Conservation (phyloP, 192 early-diverging fungal genomes). For the Rhizophagus prolifer region DNA sequence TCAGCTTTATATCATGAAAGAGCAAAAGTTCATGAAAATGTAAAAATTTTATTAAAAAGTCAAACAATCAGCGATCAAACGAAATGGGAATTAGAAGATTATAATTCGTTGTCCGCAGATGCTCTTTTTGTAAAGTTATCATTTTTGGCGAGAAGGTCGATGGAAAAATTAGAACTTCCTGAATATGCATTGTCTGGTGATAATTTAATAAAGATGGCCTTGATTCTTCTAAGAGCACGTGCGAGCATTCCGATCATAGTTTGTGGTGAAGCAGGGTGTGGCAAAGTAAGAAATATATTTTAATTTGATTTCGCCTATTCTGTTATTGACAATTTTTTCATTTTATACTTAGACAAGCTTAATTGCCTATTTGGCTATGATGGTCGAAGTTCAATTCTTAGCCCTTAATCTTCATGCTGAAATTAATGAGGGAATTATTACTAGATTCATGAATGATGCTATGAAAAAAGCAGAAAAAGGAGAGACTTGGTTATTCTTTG, state of each 20-base stretch:
- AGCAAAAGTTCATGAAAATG: not conserved
- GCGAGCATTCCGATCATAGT: slow-evolving; percentile 7
- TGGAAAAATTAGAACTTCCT: not conserved
- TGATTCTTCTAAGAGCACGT: not conserved
- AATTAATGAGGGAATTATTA: not conserved
- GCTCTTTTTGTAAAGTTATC: not conserved
- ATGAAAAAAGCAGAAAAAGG: not conserved
- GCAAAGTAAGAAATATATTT: not conserved
- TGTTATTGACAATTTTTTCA: not conserved
- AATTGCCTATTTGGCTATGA: not conserved
- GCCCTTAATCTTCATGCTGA: not conserved
- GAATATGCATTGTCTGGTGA: not conserved
- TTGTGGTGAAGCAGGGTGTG: not conserved
- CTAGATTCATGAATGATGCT: not conserved
- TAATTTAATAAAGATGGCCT: slow-evolving; percentile 26
- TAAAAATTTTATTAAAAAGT: not conserved
- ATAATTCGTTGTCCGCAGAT: not conserved
- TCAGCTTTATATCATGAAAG: slow-evolving; percentile 11
- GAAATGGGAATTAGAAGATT: not conserved
- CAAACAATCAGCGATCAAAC: not conserved
- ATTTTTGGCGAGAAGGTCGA: slow-evolving; percentile 14
- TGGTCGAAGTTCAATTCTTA: not conserved
- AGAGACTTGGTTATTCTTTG: not conserved
- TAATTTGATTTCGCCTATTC: no score
- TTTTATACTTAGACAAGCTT: not conserved